These are phyloP conservation scores for Magnusiomyces fungicola DNA, from an alignment of 1,139 yeast genomes.

Conservation along the genomic window DNA sequence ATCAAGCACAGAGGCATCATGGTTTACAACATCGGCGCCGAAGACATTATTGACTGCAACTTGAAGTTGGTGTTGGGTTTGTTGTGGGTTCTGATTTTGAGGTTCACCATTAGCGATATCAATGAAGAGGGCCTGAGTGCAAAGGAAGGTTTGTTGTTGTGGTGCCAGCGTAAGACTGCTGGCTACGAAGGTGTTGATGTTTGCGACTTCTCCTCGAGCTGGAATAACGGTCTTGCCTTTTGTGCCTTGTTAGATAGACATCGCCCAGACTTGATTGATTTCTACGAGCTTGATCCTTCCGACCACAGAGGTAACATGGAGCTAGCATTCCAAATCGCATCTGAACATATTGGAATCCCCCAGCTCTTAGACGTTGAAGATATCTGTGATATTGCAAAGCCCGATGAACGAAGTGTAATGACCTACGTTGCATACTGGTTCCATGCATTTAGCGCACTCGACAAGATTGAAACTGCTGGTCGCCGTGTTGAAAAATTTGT, in stretches of 20 bases:
- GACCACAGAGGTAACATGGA: slow-evolving; percentile 32
- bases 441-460: slow-evolving; percentile 42
- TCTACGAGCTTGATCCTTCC: slow-evolving; percentile 29
- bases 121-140: slow-evolving; percentile 38
- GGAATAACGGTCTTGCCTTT: slow-evolving; percentile 44
- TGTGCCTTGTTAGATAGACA: slow-evolving; percentile 41
- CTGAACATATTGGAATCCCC: slow-evolving; percentile 45
- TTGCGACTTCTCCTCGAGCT: slow-evolving; percentile 37
- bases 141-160: slow-evolving; percentile 38
- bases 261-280: slow-evolving; percentile 40
- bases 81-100: slow-evolving; percentile 54
- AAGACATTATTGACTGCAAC: slow-evolving; percentile 59
- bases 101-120: slow-evolving; percentile 44
- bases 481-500: slow-evolving; percentile 36
- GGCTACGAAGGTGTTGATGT: slow-evolving; percentile 36
- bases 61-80: slow-evolving; percentile 56
- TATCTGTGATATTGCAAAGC: slow-evolving; percentile 41
- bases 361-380: slow-evolving; percentile 55
- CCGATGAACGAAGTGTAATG: slow-evolving; percentile 61
- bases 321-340: slow-evolving; percentile 37
- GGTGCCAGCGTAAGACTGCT: slow-evolving; percentile 41
- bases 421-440: slow-evolving; percentile 63
- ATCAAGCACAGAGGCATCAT: slow-evolving; percentile 48
- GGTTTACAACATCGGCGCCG: slow-evolving; percentile 56
- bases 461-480: slow-evolving; percentile 37